Conservation (phyloP, 2,329 filamentous ascomycete genomes). For the Exophiala oligosperma region DNA sequence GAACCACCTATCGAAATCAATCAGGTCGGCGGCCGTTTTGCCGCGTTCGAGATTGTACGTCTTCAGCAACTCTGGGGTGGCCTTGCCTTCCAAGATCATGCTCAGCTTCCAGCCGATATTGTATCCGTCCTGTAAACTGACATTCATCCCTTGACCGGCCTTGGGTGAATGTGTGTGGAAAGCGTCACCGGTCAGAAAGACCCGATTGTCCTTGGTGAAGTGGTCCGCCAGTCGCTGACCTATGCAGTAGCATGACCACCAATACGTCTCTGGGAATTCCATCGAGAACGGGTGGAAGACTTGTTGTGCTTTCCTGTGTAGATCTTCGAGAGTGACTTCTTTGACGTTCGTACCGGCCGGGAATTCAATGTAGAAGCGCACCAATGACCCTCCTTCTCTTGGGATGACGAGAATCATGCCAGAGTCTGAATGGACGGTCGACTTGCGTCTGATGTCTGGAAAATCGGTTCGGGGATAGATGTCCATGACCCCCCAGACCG, state of each 20-base stretch:
- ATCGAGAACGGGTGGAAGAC: slow-evolving; percentile 58
- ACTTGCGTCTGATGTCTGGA: slow-evolving; percentile 53
- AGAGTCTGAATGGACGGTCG: slow-evolving; percentile 46
- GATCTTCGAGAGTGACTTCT: slow-evolving; percentile 53
- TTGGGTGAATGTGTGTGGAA: slow-evolving; percentile 71
- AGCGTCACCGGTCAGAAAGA: slow-evolving; percentile 71
- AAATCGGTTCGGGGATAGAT: slow-evolving; percentile 51
- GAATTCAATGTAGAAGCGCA: slow-evolving; percentile 64
- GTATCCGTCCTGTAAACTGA: slow-evolving; percentile 58
- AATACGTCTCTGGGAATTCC: slow-evolving; percentile 57
- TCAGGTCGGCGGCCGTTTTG: slow-evolving; percentile 57
- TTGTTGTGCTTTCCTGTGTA: slow-evolving; percentile 53
- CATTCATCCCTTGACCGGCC: slow-evolving; percentile 63
- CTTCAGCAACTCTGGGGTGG: slow-evolving; percentile 45
- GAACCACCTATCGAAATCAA: slow-evolving; percentile 60
- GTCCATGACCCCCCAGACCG: slow-evolving; percentile 56
- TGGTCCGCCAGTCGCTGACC: slow-evolving; percentile 69
- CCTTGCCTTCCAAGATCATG: slow-evolving; percentile 48
- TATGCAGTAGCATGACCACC: slow-evolving; percentile 73
- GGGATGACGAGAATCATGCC: slow-evolving; percentile 54
- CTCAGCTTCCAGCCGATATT: slow-evolving; percentile 64
- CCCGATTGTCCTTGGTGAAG: slow-evolving; percentile 64
- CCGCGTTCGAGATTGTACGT: slow-evolving; percentile 57
- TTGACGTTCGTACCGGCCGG: slow-evolving; percentile 50
- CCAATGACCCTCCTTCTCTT: slow-evolving; percentile 56